phyloP scores from a whole-genome alignment of 73 alveolate species.

The Tetrahymena thermophila region DNA sequence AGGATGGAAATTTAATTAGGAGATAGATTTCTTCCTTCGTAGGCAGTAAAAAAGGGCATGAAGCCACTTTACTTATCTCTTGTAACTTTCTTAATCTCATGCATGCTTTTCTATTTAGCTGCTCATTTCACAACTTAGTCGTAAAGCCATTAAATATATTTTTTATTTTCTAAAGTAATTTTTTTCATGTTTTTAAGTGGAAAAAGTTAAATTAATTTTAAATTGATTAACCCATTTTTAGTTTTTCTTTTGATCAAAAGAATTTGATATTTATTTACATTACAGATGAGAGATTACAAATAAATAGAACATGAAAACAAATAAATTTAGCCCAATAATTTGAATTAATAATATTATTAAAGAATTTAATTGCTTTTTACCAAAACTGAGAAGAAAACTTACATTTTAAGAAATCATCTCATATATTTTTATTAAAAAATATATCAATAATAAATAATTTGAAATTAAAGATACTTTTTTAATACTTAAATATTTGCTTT shows the following conservation, averaged over 20 bases:
- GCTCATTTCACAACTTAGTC: background rate
- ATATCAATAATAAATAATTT: no score
- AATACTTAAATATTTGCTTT: no score
- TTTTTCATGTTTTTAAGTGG: background rate
- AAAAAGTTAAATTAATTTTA: background rate
- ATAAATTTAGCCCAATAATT: background rate
- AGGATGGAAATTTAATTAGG: background rate
- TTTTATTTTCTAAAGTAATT: background rate
- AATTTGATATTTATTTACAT: no score
- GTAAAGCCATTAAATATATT: background rate
- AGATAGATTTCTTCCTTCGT: background rate
- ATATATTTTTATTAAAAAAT: no score
- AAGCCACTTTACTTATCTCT: background rate
- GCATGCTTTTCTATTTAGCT: background rate
- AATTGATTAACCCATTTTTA: no score
- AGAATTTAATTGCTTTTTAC: no score
- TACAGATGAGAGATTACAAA: background rate
- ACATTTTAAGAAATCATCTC: no score
- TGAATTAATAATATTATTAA: no score
- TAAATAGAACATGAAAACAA: background rate
- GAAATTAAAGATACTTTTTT: no score
- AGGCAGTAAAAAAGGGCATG: background rate
- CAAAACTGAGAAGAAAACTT: background rate
- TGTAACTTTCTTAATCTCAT: background rate
- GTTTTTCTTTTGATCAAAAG: background rate